Percentiles rank a stretch among this genome's conserved stretches.
Evolutionary conservation across 371 early-diverging fungal species (phyloP).

Genomic region (Mortierella sp.): DNA sequence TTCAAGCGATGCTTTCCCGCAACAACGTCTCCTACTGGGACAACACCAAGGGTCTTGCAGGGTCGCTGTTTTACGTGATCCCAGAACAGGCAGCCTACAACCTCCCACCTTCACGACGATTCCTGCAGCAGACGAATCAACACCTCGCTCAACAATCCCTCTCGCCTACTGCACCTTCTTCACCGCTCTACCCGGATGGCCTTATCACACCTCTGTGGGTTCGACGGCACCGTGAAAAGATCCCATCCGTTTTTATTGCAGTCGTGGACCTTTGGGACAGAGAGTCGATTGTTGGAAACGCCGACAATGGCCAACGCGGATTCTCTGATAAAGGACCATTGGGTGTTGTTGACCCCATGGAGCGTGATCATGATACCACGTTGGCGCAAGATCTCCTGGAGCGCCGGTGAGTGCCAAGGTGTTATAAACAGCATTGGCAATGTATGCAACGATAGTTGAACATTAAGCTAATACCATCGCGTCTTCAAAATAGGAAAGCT

Average conservation of each 20-base stretch:
- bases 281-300: constrained; percentile 31
- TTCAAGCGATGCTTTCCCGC: constrained; percentile 57
- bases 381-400: constrained; percentile 78
- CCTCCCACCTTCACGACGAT: constrained; percentile 55
- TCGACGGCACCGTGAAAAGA: constrained; percentile 69
- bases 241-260: constrained; percentile 78
- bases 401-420: constrained; percentile 55
- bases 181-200: constrained; percentile 88
- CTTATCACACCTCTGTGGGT: constrained; percentile 83
- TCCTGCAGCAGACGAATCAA: constrained; percentile 48
- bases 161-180: constrained; percentile 77
- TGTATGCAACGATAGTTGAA: not conserved
- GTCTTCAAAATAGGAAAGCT: constrained; percentile 65
- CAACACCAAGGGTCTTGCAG: constrained; percentile 56
- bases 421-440: constrained; percentile 32
- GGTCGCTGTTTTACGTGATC: constrained; percentile 58
- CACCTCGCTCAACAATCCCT: constrained; percentile 67
- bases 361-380: constrained; percentile 72
- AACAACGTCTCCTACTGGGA: constrained; percentile 58
- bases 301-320: constrained; percentile 35
- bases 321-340: constrained; percentile 69
- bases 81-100: constrained; percentile 58
- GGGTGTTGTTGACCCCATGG: constrained; percentile 67
- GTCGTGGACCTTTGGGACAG: constrained; percentile 79
- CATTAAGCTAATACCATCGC: not conserved